These are phyloP conservation scores for Globisporangium nunn DNA, from an alignment of 352 stramenopile genomes.

Conservation along the genomic window DNA sequence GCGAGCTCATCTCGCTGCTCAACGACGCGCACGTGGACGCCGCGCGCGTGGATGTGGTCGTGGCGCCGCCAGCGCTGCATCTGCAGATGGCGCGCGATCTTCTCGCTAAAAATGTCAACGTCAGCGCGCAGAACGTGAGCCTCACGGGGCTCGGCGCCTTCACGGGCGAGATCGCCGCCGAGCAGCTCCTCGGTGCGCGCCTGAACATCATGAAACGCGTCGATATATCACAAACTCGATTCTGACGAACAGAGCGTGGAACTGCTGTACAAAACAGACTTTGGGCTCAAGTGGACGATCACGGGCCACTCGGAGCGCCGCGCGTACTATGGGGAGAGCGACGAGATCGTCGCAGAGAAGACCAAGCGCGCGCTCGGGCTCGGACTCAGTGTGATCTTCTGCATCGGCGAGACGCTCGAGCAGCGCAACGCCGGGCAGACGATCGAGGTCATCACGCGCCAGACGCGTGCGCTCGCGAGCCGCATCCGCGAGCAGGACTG, in stretches of 20 bases:
- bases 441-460: conserved; percentile 90
- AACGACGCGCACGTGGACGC: conserved; percentile 60
- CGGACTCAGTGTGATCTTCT: conserved; percentile 93
- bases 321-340: conserved; percentile 88
- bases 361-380: conserved; percentile 86
- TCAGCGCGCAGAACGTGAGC: conserved; percentile 80
- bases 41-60: conserved; percentile 65
- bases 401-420: conserved; percentile 94
- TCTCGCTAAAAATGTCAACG: conserved; percentile 52
- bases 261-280: conserved; percentile 23
- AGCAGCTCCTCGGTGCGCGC: conserved; percentile 72
- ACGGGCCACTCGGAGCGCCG: conserved; percentile 91
- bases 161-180: conserved; percentile 89
- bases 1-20: conserved; percentile 83
- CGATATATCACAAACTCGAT: not conserved
- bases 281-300: conserved; percentile 74
- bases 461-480: conserved; percentile 90
- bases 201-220: not conserved
- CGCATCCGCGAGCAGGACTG: conserved; percentile 82
- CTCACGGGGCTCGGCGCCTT: conserved; percentile 86
- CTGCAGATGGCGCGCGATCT: conserved; percentile 41
- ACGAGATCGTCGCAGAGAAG: conserved; percentile 93
- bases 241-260: not conserved
- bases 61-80: conserved; percentile 73
- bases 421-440: conserved; percentile 86